Evolutionary conservation across 106 monocot genomes (phyloP).

Genomic region (Vanilla planifolia): DNA sequence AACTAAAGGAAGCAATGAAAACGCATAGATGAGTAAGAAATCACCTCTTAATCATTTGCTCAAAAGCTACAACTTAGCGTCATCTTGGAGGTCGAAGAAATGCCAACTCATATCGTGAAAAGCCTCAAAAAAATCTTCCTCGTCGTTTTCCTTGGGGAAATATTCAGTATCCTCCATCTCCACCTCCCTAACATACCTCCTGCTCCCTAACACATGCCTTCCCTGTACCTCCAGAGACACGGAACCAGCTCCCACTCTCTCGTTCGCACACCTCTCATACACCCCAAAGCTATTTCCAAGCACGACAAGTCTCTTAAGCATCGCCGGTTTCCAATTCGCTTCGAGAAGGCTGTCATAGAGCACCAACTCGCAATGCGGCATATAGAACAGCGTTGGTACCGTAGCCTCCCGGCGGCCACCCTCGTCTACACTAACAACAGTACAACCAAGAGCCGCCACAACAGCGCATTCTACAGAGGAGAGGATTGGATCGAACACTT

Average conservation of each 20-base stretch:
- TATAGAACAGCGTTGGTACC: slow-evolving; percentile 74
- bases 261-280: slow-evolving; percentile 34
- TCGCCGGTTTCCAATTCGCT: slow-evolving; percentile 46
- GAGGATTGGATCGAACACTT: slow-evolving; percentile 83
- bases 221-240: slow-evolving; percentile 20
- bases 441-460: slow-evolving; percentile 32
- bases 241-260: slow-evolving; percentile 15
- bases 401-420: slow-evolving; percentile 36
- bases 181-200: slow-evolving; percentile 47
- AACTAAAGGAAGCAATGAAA: too few relatives aligned
- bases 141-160: not conserved
- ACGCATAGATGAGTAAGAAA: not conserved
- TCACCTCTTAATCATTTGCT: not conserved
- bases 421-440: slow-evolving; percentile 41
- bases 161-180: slow-evolving; percentile 19
- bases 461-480: slow-evolving; percentile 61
- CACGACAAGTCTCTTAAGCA: slow-evolving; percentile 45
- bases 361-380: slow-evolving; percentile 85
- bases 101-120: slow-evolving; percentile 85
- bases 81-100: slow-evolving; percentile 59
- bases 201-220: slow-evolving; percentile 27
- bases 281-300: slow-evolving; percentile 77
- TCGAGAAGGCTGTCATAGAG: slow-evolving; percentile 66
- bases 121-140: slow-evolving; percentile 42
- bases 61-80: slow-evolving; percentile 12